Evolutionary conservation across 2,329 filamentous ascomycete genomes (phyloP), one percentile per base, ranked within the genome.

Genomic region (Zopfia rhizophila): DNA sequence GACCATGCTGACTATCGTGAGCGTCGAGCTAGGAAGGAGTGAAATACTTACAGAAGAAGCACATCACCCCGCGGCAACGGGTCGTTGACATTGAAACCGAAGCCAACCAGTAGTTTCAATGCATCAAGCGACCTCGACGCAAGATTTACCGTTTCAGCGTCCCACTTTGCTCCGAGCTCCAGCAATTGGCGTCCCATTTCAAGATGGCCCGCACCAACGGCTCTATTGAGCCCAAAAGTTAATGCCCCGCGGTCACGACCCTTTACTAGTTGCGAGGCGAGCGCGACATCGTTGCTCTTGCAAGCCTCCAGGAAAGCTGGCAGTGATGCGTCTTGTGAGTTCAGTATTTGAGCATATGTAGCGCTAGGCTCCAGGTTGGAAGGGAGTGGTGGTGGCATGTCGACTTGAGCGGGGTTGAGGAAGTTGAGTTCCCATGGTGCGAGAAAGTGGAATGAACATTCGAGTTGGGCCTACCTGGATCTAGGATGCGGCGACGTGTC

Each of bases 101-200:
- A 40, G 2, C 46, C 41, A 22, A 50, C 25, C 3, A 50, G 42
- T 10, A 45, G 13, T 18, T 41, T 45, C n/a, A 46, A 25, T 40
- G 22, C 42, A 16, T 28, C 28, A 8, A 50, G 14, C 3, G 35
- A 36, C 3, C 31, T 30, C 13, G 36, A 38, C 12, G 29, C 35
- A 6, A 7, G 13, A 11, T 19, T 10, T 16, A 13, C 13, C n/a
- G 13, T 13, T 7, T 12, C 7, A 19, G 16, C 10, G 16, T 48
- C 45, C 38, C 32, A 48, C 19, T 31, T 43, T 8, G 28, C 32
- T 7, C 45, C 39, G 6, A 5, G 21, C 7, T 6, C 29, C 7
- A 48, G 38, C 37, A 48, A 31, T 13, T 41, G 29, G 18, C 37
- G 28, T 17, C 21, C 25, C 22, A 40, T 8, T 3, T 36, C 36